Base-by-base conservation (phyloP, 1,284 basidiomycete genomes). In the Xerocomus cyaneibrunnescens region DNA sequence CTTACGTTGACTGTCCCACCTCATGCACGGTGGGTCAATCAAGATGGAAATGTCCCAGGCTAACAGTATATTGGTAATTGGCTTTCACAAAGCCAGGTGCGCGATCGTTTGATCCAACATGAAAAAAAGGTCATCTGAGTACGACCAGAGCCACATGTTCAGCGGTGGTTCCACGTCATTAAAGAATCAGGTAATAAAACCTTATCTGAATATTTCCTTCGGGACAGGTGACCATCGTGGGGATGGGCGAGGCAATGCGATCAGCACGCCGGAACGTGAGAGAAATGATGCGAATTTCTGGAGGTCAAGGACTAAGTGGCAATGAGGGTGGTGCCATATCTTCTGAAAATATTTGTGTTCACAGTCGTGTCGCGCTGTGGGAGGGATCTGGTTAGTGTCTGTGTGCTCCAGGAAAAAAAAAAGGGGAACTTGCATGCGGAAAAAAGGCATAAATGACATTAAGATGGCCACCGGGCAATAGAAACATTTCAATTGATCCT, bases 181-280 rank as follows among this genome's bases (percentile, higher is more conserved):
- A 45, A 59, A 64, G 45, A 57, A 59, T 51, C 36, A 38, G 32
- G 39, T 21, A 53, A 54, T 62, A 50, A 60, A 59, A 46, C 62
- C 60, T 65, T 60, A 60, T 64, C 48, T 49, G 47, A 51, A 40
- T 41, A 41, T 35, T 49, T 44, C 51, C 38, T 55, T 27, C 53
- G 39, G 27, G 42, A 14, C 12, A 30, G 39, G 45, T 23, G 37
- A 50, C 35, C 62, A 54, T 50, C 58, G 49, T 60, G 59, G 54
- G 48, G 51, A 52, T 43, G 36, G 39, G 39, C 44, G 28, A 52
- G 45, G 58, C 44, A 48, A 48, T 52, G 45, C 44, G 22, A 9
- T 28, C 42, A 50, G 45, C 45, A 65, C 16, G 41, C 49, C 44
- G 31, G 28, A 40, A 58, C 56, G 63, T 66, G 62, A 48, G 61